Percentiles rank a stretch among this genome's conserved stretches.
Evolutionary conservation across 306 rosid species (phyloP).

Genomic region (Prunus mume): DNA sequence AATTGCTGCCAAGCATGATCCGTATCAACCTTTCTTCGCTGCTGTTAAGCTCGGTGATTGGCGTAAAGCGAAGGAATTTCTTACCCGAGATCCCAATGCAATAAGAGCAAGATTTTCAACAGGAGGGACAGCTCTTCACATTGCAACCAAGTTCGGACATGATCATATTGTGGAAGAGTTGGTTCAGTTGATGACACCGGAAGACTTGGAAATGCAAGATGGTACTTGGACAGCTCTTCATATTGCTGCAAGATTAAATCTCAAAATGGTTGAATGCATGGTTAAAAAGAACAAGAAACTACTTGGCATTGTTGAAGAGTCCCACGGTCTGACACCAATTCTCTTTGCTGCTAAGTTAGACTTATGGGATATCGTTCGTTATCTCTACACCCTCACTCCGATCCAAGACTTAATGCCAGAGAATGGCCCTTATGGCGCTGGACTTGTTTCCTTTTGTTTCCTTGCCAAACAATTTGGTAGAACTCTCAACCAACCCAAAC

Average conservation of each 20-base stretch:
- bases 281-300: background rate
- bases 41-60: background rate
- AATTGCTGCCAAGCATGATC: too few relatives aligned
- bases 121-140: background rate
- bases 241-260: background rate
- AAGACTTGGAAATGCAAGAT: background rate
- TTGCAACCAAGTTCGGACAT: background rate
- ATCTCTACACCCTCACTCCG: background rate
- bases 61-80: background rate
- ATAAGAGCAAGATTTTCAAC: background rate
- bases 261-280: too few relatives aligned
- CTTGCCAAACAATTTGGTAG: background rate
- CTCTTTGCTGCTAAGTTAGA: accelerated
- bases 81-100: background rate
- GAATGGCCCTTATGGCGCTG: background rate
- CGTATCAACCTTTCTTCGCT: background rate
- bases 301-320: background rate
- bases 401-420: background rate
- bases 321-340: background rate
- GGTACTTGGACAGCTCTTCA: background rate
- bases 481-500: too few relatives aligned
- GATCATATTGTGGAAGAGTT: background rate
- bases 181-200: background rate
- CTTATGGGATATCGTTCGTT: background rate
- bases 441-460: background rate